Percentiles rank a stretch among this genome's conserved stretches.
Evolutionary conservation across 768 basidiomycete species (phyloP).

Genomic region (Podaxis pistillaris): DNA sequence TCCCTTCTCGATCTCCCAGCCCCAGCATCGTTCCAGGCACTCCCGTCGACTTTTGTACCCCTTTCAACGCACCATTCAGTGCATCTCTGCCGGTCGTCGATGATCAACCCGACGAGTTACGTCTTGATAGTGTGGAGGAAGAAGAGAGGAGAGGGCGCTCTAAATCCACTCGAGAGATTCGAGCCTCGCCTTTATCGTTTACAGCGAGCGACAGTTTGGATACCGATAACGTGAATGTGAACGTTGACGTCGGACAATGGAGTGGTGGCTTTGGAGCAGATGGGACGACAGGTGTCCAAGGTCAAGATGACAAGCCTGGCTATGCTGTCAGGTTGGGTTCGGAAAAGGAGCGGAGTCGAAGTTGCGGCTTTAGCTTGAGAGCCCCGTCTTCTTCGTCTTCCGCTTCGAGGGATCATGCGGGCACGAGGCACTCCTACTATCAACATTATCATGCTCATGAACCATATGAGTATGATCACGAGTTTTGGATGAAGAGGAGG

Average conservation of each 20-base stretch:
- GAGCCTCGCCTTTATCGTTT: constrained; percentile 12
- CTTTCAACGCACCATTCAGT: constrained; percentile 16
- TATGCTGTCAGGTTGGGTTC: neutral
- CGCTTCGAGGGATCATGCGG: neutral
- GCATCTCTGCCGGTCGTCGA: constrained; percentile 21
- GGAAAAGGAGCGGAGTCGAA: constrained; percentile 13
- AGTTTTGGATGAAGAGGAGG: constrained; percentile 10
- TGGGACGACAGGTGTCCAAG: neutral
- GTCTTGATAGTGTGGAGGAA: constrained; percentile 19
- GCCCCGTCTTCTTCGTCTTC: neutral
- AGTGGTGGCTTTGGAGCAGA: constrained; percentile 7
- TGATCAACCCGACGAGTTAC: constrained; percentile 26
- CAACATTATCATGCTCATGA: constrained; percentile 4
- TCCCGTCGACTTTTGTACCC: constrained; percentile 33
- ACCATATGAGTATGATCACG: constrained; percentile 10
- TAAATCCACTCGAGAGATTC: constrained; percentile 4
- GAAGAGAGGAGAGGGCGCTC: constrained; percentile 8
- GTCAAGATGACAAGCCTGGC: neutral
- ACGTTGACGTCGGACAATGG: constrained; percentile 11
- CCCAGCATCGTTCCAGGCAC: constrained; percentile 47
- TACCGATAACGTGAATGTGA: constrained; percentile 17
- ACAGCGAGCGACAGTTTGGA: constrained; percentile 13
- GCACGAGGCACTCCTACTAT: neutral
- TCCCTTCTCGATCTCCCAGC: constrained; percentile 44
- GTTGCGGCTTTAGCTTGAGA: constrained; percentile 10